phyloP scores from a whole-genome alignment of 257 asterid genomes.

The Solanum paucissectum region DNA sequence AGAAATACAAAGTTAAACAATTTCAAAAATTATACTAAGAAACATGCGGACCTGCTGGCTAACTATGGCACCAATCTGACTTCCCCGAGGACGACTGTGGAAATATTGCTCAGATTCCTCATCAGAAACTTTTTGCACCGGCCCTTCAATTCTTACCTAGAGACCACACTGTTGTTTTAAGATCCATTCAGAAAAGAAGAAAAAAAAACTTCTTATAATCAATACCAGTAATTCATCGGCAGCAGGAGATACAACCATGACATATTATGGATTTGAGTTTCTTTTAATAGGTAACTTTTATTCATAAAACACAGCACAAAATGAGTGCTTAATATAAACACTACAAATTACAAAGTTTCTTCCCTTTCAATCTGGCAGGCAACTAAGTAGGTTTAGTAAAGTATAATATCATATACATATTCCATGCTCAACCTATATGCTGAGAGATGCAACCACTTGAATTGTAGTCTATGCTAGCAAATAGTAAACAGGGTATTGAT shows the following conservation, averaged over 20 bases:
- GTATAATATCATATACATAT: background rate
- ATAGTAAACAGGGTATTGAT: background rate
- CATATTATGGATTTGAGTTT: background rate
- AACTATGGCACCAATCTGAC: constrained; percentile 39
- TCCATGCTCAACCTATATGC: background rate
- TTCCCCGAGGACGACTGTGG: constrained; percentile 39
- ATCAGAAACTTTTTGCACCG: constrained; percentile 37
- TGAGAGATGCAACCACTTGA: background rate
- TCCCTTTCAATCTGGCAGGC: background rate
- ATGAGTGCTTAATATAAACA: background rate
- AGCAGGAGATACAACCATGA: background rate
- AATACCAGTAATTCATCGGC: background rate
- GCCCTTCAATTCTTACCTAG: constrained; percentile 48
- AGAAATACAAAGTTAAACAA: background rate
- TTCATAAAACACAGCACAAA: background rate
- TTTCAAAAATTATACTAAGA: background rate
- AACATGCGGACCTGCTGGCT: constrained; percentile 27
- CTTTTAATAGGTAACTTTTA: background rate
- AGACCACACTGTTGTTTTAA: background rate
- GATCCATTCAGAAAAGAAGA: background rate
- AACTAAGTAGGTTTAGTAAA: background rate
- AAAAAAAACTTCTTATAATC: background rate
- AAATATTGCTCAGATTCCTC: constrained; percentile 39
- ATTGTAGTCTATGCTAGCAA: background rate
- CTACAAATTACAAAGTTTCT: background rate